These are phyloP conservation scores for Cystoisospora suis DNA, from an alignment of 169 alveolate genomes.

Conservation along the genomic window DNA sequence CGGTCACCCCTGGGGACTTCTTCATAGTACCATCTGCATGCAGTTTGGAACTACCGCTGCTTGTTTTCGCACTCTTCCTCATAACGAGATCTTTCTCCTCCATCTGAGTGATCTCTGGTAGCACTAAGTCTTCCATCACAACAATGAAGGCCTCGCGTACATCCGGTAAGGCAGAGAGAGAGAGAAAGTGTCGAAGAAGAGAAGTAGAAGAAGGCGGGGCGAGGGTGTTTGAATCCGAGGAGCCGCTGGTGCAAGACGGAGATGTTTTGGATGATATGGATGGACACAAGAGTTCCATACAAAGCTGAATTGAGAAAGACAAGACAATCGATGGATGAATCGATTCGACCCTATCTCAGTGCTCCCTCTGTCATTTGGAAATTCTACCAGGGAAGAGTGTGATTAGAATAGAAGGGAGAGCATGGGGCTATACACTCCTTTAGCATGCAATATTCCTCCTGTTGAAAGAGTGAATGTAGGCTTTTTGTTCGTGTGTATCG, in stretches of 20 bases:
- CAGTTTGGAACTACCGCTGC: not conserved
- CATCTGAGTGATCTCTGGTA: not conserved
- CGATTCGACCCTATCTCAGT: too few species aligned
- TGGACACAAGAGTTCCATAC: not conserved
- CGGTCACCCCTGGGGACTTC: not conserved
- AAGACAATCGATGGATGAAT: not conserved
- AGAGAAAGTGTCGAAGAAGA: not conserved
- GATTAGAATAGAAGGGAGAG: too few species aligned
- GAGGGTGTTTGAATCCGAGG: not conserved
- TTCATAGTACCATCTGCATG: not conserved
- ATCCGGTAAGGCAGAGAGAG: not conserved
- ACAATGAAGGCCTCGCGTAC: slow-evolving; percentile 13
- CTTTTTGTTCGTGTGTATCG: too few species aligned
- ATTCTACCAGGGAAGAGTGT: too few species aligned
- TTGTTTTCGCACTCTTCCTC: not conserved
- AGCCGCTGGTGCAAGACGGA: not conserved
- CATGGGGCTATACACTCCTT: too few species aligned
- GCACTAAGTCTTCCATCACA: not conserved
- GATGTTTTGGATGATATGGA: not conserved
- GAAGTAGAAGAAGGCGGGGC: not conserved
- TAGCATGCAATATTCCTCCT: too few species aligned
- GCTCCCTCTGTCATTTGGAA: too few species aligned
- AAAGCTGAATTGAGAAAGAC: not conserved
- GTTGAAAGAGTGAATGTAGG: too few species aligned
- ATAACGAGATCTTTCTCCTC: not conserved